Conservation (phyloP, 75 land plant species). For the Picea sitchensis region DNA sequence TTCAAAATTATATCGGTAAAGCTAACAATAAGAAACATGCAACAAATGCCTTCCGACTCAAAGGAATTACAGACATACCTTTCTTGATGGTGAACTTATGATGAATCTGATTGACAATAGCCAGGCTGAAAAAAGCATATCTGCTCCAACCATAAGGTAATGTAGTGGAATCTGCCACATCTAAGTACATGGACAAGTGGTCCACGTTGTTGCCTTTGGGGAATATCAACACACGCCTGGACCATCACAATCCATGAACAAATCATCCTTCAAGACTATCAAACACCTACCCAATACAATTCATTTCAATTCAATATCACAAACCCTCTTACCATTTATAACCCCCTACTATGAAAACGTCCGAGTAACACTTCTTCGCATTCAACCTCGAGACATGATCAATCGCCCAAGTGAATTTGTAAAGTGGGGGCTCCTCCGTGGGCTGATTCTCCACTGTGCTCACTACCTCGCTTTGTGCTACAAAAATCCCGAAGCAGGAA, state of each 20-base stretch:
- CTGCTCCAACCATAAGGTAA: conserved; percentile 76
- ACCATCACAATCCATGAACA: too few relatives aligned
- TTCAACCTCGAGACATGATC: conserved; percentile 53
- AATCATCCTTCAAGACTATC: too few relatives aligned
- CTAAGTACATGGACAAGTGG: conserved; percentile 63
- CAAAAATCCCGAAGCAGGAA: neutral
- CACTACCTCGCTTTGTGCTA: conserved; percentile 35
- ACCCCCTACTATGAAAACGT: conserved; percentile 62
- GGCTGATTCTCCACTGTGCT: conserved; percentile 54
- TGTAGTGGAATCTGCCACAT: conserved; percentile 64
- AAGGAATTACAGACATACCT: conserved; percentile 28
- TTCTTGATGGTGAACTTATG: conserved; percentile 51
- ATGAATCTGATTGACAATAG: conserved; percentile 64
- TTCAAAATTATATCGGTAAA: too few relatives aligned
- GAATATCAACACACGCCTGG: conserved; percentile 65
- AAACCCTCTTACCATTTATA: conserved; percentile 57
- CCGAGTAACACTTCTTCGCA: conserved; percentile 58
- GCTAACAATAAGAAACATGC: too few relatives aligned
- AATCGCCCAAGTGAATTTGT: conserved; percentile 66
- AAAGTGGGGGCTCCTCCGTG: conserved; percentile 51
- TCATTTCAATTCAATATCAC: too few relatives aligned
- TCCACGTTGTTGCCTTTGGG: conserved; percentile 74
- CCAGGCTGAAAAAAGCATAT: conserved; percentile 65
- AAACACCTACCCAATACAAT: too few relatives aligned
- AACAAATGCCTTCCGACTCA: too few relatives aligned